Base-by-base conservation (phyloP, 2,329 filamentous ascomycete species). In the Byssochlamys sp. region DNA sequence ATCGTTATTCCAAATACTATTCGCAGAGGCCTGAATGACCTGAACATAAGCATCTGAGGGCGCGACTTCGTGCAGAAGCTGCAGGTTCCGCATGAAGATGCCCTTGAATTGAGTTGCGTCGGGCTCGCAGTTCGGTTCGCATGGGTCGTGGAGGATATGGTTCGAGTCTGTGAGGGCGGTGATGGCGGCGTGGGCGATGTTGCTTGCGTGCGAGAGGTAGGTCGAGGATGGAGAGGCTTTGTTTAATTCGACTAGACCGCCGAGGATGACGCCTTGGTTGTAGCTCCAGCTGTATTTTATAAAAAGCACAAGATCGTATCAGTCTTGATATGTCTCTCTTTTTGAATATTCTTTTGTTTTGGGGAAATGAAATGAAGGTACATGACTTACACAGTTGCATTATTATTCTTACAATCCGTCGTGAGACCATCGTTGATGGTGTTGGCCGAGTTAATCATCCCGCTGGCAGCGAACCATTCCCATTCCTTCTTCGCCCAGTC, bases 101-200 rank as follows among this genome's bases (percentile, higher is more conserved):
- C 87, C 87, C 71, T 90, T 90, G 78, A 90, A 90, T 65, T 88
- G 84, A 33, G 81, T 77, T 1, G 77, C 80, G 59, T 85, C 62
- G 2, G 62, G 80, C 10, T 74, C 76, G 56, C 77, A 81, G 58
- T 74, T 66, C 1, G 78, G 76, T 62, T 85, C 82, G 61, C 82
- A 84, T 25, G 68, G 61, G 58, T 85, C 82, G 58, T 76, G 77
- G 1, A 86, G 70, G 27, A 85, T 74, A 10, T 78, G 77, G 55
- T 77, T 69, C 0, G 69, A 57, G 59, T 79, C 75, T 3, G 77
- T 67, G 4, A 83, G 67, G 26, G 72, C 62, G 10, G 65, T 62
- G 57, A 84, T 80, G 12, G 80, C 80, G 0, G 81, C 81, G 51
- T 75, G 69, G 26, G 84, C 83, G 57, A 86, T 81, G 14, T 59